Conservation (phyloP, 2,329 filamentous ascomycete species). For the Bertia moriformis region DNA sequence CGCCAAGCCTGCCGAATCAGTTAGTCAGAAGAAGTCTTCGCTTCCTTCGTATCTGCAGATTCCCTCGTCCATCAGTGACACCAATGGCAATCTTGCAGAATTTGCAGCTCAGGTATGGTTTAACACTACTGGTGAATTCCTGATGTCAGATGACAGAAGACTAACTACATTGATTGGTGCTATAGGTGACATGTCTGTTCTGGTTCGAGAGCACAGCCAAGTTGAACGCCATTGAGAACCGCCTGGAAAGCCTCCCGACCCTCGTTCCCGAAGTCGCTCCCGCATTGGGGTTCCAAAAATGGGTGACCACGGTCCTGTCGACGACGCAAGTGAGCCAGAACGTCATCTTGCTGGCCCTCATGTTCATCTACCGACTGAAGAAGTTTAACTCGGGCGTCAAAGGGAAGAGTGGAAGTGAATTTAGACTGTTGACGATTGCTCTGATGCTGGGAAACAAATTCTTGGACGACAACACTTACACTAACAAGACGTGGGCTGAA, state of each 20-base stretch:
- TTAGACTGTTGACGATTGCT: constrained; percentile 79
- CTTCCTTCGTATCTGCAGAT: constrained; percentile 37
- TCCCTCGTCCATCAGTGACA: constrained; percentile 60
- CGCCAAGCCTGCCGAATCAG: background rate
- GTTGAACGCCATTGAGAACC: constrained; percentile 35
- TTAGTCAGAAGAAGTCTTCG: background rate
- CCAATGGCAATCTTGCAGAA: constrained; percentile 63
- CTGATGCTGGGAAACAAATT: constrained; percentile 99
- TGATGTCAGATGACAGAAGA: no score
- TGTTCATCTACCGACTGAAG: constrained; percentile 90
- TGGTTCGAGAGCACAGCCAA: constrained; percentile 89
- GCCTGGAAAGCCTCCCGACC: constrained; percentile 21
- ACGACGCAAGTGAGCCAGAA: constrained; percentile 96
- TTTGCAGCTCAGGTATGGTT: constrained; percentile 62
- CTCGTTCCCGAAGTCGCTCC: constrained; percentile 47
- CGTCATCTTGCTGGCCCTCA: constrained; percentile 73
- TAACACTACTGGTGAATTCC: constrained; percentile 8
- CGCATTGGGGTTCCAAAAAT: constrained; percentile 72
- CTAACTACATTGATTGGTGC: constrained; percentile 8
- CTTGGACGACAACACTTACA: constrained; percentile 96
- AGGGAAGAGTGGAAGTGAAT: constrained; percentile 86
- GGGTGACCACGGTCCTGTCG: constrained; percentile 78
- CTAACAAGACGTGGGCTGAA: constrained; percentile 98
- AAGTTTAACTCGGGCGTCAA: constrained; percentile 77
- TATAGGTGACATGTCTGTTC: constrained; percentile 83